Percentiles rank a stretch among this genome's conserved stretches.
phyloP scores from a whole-genome alignment of 116 monocot genomes.

The Cymodocea nodosa region DNA sequence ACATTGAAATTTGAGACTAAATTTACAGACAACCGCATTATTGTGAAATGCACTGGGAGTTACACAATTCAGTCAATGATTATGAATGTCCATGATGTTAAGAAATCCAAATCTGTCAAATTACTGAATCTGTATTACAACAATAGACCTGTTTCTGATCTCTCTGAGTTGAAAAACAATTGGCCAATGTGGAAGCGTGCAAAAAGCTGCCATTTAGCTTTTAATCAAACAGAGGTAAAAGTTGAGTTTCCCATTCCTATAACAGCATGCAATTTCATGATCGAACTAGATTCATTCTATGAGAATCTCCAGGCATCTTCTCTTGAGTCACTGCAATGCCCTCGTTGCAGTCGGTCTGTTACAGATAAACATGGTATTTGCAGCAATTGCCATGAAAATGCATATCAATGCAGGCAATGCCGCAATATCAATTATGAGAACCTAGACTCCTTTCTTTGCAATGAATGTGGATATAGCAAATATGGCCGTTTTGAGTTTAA shows the following conservation, averaged over 20 bases:
- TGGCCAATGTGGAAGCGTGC: constrained; percentile 99
- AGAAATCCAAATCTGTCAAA: constrained; percentile 94
- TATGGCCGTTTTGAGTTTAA: constrained; percentile 99
- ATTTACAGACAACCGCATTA: constrained; percentile 95
- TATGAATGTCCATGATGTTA: constrained; percentile 99
- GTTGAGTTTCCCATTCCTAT: constrained; percentile 96
- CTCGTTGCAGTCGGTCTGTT: constrained; percentile 89
- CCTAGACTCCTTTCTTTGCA: constrained; percentile 97
- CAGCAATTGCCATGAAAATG: constrained; percentile 98
- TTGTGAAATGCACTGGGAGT: constrained; percentile 97
- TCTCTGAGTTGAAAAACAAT: constrained; percentile 95
- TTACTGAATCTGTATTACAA: constrained; percentile 92
- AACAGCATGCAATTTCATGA: constrained; percentile 99
- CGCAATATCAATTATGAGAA: constrained; percentile 99
- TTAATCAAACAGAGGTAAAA: constrained; percentile 95
- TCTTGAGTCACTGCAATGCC: constrained; percentile 92
- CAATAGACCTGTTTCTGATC: constrained; percentile 75
- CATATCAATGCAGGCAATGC: constrained; percentile 95
- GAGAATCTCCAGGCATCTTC: constrained; percentile 98
- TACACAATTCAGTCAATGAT: constrained; percentile 87
- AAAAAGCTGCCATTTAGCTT: constrained; percentile 87
- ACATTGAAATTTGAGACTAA: constrained; percentile 93
- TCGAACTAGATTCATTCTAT: constrained; percentile 97
- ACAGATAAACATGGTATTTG: constrained; percentile 99
- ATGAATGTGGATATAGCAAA: constrained; percentile 99